Conservation (phyloP, 139 green algal genomes). For the Picochlorum sp. region DNA sequence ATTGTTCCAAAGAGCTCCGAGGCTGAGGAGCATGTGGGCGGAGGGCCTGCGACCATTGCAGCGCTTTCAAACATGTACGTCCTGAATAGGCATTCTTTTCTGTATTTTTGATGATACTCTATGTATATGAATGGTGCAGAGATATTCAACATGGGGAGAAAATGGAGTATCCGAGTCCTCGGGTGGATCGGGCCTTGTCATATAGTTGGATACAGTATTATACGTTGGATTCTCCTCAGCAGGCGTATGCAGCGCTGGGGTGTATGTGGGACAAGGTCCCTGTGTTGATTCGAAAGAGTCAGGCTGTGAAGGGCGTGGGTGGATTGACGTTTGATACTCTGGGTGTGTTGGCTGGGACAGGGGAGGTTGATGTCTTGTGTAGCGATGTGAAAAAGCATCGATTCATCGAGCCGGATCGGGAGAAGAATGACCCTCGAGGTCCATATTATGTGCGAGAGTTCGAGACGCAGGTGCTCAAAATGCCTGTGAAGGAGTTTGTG, state of each 20-base stretch:
- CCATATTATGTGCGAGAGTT: constrained; percentile 59
- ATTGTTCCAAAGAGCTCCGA: too few relatives aligned
- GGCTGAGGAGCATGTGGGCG: too few relatives aligned
- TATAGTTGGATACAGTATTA: constrained; percentile 20
- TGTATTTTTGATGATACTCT: neutral
- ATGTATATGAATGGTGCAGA: constrained; percentile 7
- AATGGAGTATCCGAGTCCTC: constrained; percentile 15
- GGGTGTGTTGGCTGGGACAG: neutral
- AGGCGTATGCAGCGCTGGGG: constrained; percentile 16
- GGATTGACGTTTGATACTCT: neutral
- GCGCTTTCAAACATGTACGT: neutral
- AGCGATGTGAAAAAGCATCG: constrained; percentile 25
- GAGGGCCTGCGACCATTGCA: neutral
- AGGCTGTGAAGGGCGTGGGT: constrained; percentile 2
- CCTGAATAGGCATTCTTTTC: neutral
- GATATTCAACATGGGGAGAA: constrained; percentile 29
- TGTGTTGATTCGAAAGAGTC: constrained; percentile 14
- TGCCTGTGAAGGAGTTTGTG: constrained; percentile 37
- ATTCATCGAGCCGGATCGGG: constrained; percentile 38
- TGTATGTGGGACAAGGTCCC: constrained; percentile 16
- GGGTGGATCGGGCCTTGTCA: constrained; percentile 5
- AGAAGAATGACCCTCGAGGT: constrained; percentile 39
- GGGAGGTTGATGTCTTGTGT: constrained; percentile 31
- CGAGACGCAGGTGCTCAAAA: constrained; percentile 33
- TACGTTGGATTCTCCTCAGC: constrained; percentile 14